Evolutionary conservation across 2,329 filamentous ascomycete species (phyloP).

Genomic region (Clonostachys chloroleuca): DNA sequence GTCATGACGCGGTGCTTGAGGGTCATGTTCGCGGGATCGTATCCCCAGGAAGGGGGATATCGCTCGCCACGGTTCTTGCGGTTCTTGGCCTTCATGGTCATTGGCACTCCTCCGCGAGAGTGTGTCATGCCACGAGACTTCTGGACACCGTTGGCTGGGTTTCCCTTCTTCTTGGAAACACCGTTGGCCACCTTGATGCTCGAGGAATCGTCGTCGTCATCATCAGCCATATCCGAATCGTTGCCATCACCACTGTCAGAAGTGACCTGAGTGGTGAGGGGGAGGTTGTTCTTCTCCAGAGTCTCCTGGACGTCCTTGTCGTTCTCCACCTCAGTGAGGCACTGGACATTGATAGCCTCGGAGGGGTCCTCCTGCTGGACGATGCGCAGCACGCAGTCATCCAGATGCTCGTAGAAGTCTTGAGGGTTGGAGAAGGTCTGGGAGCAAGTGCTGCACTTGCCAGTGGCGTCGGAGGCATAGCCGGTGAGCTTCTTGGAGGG

Average conservation of each 20-base stretch:
- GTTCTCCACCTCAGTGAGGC: slow-evolving; percentile 61
- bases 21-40: slow-evolving; percentile 88
- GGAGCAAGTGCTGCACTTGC: slow-evolving; percentile 93
- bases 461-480: slow-evolving; percentile 75
- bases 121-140: slow-evolving; percentile 72
- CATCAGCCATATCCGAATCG: slow-evolving; percentile 45
- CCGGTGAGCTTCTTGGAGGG: slow-evolving; percentile 61
- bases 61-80: slow-evolving; percentile 78
- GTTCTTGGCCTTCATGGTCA: slow-evolving; percentile 55
- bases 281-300: slow-evolving; percentile 58
- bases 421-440: slow-evolving; percentile 88
- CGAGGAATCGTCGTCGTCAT: slow-evolving; percentile 39
- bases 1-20: slow-evolving; percentile 97
- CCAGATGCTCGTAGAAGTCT: slow-evolving; percentile 97
- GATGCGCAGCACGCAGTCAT: slow-evolving; percentile 68
- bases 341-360: slow-evolving; percentile 64
- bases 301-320: slow-evolving; percentile 59
- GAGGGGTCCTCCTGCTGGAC: slow-evolving; percentile 68
- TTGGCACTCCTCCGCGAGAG: slow-evolving; percentile 67
- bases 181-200: slow-evolving; percentile 34
- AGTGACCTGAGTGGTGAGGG: slow-evolving; percentile 32
- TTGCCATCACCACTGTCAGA: slow-evolving; percentile 51
- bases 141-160: slow-evolving; percentile 52
- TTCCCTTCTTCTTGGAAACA: slow-evolving; percentile 45
- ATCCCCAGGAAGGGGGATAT: slow-evolving; percentile 92